Evolutionary conservation across 2,329 filamentous ascomycete genomes (phyloP), one percentile per base, ranked within the genome.

Genomic region (Pseudocercospora eumusae): DNA sequence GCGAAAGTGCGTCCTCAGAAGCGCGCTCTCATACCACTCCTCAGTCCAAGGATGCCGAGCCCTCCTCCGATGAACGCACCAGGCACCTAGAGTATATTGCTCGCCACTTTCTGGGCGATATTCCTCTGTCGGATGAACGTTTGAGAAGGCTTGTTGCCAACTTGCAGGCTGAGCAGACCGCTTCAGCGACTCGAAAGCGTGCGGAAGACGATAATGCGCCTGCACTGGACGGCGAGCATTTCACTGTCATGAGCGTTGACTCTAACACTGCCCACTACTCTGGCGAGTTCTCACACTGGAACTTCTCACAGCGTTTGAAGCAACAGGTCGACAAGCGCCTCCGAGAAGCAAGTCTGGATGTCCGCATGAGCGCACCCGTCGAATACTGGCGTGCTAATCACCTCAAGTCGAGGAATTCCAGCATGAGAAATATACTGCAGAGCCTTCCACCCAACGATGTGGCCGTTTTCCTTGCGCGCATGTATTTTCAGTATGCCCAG

Each of bases 281-380:
- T 3, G 78, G 78, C 20, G 78, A 80, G 63, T 79, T 79, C 57
- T 78, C 76, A 8, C 79, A 79, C 56, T 68, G 79, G 59, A 79
- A 77, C 57, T 79, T 80, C 58, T 78, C 77, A 2, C 75, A 76
- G 73, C 76, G 78, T 56, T 76, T 80, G 45, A 70, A 75, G 49
- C 73, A 73, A 44, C 77, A 79, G 45, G 78, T 79, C 11, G 76
- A 79, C 21, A 57, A 65, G 53, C 63, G 61, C 18, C 44, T 78
- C 64, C 67, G 73, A n/a, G 75, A 77, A 33, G 72, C 72, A 15
- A 77, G 76, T 50, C 36, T 36, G 18, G 40, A 58, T 49, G 56
- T 52, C n/a, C 56, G 57, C 15, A 45, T 59, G 28, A 60, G 50
- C 33, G 40, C 53, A 2, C 44, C 53, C 15, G 42, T 63, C 53